A percentile compares a stretch with the other conserved stretches of the same genome.
Evolutionary conservation across 1,284 basidiomycete species (phyloP).

Genomic region (Testicularia cyperi): DNA sequence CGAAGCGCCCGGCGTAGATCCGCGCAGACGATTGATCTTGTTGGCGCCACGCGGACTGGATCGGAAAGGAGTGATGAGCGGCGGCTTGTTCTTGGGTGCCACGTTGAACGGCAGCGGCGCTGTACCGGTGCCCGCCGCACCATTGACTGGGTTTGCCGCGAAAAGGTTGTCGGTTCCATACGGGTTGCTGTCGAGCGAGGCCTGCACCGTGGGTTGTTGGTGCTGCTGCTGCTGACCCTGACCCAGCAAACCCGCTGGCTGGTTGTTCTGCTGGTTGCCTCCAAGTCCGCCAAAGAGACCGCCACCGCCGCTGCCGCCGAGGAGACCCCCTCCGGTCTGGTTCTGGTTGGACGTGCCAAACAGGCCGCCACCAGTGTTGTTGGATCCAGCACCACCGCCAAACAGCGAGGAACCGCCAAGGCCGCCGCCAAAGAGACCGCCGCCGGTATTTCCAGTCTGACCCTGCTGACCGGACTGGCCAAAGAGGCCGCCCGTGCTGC

Average conservation of each 20-base stretch:
- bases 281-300: constrained; percentile 49
- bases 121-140: constrained; percentile 41
- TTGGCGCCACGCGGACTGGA: constrained; percentile 50
- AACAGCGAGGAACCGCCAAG: constrained; percentile 49
- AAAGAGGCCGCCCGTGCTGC: constrained; percentile 38
- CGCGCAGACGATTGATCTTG: constrained; percentile 55
- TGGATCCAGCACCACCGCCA: constrained; percentile 51
- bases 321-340: constrained; percentile 2
- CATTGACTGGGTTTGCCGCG: constrained; percentile 40
- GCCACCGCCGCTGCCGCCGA: constrained; percentile 9
- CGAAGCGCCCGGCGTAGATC: constrained; percentile 47
- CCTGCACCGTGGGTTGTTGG: constrained; percentile 60
- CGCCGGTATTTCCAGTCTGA: constrained; percentile 23
- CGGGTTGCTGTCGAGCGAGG: constrained; percentile 74
- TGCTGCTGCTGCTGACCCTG: constrained; percentile 52
- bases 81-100: constrained; percentile 61
- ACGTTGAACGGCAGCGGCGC: constrained; percentile 56
- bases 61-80: constrained; percentile 64
- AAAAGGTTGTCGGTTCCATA: constrained; percentile 76
- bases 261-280: constrained; percentile 20
- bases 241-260: constrained; percentile 26
- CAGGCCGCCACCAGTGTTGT: constrained; percentile 61
- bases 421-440: constrained; percentile 48
- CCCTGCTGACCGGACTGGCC: constrained; percentile 51
- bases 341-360: constrained; percentile 62